A percentile compares a stretch with the other conserved stretches of the same genome.
Evolutionary conservation across 176 grass and related monocot species (phyloP).

Genomic region (Alloteropsis semialata): DNA sequence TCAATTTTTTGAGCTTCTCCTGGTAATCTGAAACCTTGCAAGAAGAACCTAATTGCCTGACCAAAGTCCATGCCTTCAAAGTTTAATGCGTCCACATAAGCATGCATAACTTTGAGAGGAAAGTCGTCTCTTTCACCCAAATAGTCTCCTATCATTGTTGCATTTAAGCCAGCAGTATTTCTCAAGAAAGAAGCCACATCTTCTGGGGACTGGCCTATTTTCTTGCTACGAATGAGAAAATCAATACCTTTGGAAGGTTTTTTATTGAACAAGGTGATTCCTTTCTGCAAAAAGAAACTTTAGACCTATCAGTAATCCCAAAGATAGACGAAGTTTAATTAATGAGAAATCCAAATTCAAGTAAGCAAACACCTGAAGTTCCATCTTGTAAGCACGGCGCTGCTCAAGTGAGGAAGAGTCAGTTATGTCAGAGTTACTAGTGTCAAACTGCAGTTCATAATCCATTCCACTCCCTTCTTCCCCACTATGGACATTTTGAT

Average conservation of each 20-base stretch:
- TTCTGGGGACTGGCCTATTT: constrained; percentile 73
- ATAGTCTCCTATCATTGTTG: constrained; percentile 89
- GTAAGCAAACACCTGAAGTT: constrained; percentile 68
- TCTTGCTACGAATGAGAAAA: constrained; percentile 84
- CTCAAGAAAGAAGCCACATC: constrained; percentile 85
- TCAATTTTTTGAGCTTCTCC: constrained; percentile 99
- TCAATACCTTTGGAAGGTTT: constrained; percentile 97
- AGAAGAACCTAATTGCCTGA: constrained; percentile 89
- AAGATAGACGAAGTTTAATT: background rate
- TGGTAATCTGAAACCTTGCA: constrained; percentile 88
- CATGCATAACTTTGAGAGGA: constrained; percentile 96
- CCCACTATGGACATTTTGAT: constrained; percentile 53
- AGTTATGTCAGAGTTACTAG: constrained; percentile 56
- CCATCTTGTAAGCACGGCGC: constrained; percentile 82
- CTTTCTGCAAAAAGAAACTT: constrained; percentile 66
- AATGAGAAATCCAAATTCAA: background rate
- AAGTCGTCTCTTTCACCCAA: constrained; percentile 96
- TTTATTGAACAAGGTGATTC: constrained; percentile 85
- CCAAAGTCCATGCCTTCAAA: constrained; percentile 90
- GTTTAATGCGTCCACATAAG: constrained; percentile 88
- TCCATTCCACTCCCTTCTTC: constrained; percentile 76
- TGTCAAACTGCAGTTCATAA: constrained; percentile 61
- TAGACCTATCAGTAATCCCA: constrained; percentile 1
- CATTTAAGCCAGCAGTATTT: constrained; percentile 72
- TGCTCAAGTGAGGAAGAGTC: constrained; percentile 87